Conservation (phyloP, 352 stramenopile species). For the Lagenidium giganteum region DNA sequence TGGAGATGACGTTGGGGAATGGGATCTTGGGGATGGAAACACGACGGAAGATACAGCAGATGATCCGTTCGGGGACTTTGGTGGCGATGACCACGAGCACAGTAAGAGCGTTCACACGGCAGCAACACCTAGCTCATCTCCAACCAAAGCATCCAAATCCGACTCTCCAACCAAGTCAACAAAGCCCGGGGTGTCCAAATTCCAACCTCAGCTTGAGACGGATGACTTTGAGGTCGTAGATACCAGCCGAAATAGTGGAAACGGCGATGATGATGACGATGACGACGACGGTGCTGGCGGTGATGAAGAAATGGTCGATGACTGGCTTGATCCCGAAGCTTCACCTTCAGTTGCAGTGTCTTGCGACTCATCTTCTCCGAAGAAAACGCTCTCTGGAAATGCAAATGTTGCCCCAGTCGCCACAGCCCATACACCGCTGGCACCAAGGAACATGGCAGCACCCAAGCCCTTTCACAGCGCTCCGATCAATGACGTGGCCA, state of each 20-base stretch:
- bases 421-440: constrained; percentile 4
- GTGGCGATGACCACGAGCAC: too few relatives aligned
- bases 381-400: neutral
- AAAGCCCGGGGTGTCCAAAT: neutral
- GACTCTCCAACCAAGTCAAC: constrained; percentile 1
- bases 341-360: neutral
- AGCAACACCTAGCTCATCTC: neutral
- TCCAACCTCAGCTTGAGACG: constrained; percentile 3
- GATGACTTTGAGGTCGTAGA: constrained; percentile 15
- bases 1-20: constrained; percentile 33
- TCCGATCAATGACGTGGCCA: too few relatives aligned
- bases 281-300: constrained; percentile 22
- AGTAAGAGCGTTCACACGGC: neutral
- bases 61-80: neutral
- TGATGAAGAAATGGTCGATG: constrained; percentile 31
- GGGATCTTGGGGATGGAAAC: constrained; percentile 21
- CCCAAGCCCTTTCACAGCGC: too few relatives aligned
- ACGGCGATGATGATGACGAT: too few relatives aligned
- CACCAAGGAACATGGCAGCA: too few relatives aligned
- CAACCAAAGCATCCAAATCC: neutral
- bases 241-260: too few relatives aligned
- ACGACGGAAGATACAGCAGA: constrained; percentile 1
- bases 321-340: too few relatives aligned
- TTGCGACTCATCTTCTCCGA: too few relatives aligned
- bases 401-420: neutral